Percentiles rank a stretch among this genome's conserved stretches.
These are phyloP conservation scores for Phytophthora hybrid DNA, from an alignment of 352 stramenopile genomes.

Conservation along the genomic window DNA sequence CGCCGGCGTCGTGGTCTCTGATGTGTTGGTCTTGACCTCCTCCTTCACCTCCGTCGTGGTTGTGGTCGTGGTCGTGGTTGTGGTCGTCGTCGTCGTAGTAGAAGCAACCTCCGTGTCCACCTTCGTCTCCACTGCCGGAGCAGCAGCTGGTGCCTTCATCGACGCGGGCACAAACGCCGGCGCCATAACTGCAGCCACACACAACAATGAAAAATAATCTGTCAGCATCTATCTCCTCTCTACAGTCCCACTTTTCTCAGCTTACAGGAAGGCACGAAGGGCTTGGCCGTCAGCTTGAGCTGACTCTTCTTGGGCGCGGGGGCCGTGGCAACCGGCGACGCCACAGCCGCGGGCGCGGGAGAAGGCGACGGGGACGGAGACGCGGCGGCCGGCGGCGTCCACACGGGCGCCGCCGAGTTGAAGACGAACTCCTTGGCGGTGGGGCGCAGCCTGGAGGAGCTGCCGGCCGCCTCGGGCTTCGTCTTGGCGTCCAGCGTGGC, in stretches of 20 bases:
- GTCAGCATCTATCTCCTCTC: neutral
- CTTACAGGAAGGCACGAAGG: constrained; percentile 68
- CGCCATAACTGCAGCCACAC: constrained; percentile 42
- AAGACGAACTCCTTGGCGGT: constrained; percentile 77
- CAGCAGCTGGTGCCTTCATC: constrained; percentile 27
- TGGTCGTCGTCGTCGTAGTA: neutral
- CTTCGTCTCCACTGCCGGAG: constrained; percentile 22
- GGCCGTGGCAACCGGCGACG: constrained; percentile 3
- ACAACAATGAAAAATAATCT: neutral
- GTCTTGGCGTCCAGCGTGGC: constrained; percentile 33
- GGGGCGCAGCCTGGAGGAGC: constrained; percentile 62
- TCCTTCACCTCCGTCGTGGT: constrained; percentile 18
- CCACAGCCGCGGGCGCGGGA: constrained; percentile 11
- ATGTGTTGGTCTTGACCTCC: constrained; percentile 15
- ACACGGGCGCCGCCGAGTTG: constrained; percentile 56
- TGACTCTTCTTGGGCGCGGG: constrained; percentile 39
- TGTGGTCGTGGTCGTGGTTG: neutral
- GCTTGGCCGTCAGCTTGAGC: constrained; percentile 66
- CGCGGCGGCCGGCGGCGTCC: constrained; percentile 44
- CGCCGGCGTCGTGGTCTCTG: constrained; percentile 31
- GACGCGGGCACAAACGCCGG: constrained; percentile 41
- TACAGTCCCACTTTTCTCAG: no score
- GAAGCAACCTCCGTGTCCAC: constrained; percentile 21
- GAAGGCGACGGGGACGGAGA: neutral
- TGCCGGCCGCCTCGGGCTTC: constrained; percentile 12